A percentile compares a stretch with the other conserved stretches of the same genome.
phyloP scores from a whole-genome alignment of 2,329 filamentous ascomycete species.

The Diaporthe citriasiana region DNA sequence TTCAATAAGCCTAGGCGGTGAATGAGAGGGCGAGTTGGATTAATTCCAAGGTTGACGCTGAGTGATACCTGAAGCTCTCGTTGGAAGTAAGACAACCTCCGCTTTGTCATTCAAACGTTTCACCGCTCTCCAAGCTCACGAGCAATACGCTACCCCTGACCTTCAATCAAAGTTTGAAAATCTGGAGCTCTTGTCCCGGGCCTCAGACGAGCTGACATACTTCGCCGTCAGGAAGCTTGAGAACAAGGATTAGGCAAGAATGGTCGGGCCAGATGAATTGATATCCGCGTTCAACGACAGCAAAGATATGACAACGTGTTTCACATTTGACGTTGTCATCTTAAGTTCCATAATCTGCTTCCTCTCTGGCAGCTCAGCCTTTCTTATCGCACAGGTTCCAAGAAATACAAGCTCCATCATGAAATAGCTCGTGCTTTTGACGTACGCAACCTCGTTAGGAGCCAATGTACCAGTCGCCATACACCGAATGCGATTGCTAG shows the following conservation, averaged over 20 bases:
- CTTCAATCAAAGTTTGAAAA: not conserved
- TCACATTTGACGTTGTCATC: not conserved
- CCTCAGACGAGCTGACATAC: not conserved
- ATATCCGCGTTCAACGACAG: not conserved
- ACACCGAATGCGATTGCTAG: not conserved
- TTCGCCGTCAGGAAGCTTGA: too few species aligned
- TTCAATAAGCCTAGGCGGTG: not conserved
- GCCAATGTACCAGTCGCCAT: not conserved
- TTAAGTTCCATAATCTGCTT: not conserved
- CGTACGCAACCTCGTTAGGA: not conserved
- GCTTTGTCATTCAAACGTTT: slow-evolving; percentile 5
- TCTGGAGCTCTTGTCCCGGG: too few species aligned
- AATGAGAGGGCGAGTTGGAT: not conserved
- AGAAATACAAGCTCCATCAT: slow-evolving; percentile 14
- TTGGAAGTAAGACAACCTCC: not conserved
- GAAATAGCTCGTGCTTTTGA: not conserved
- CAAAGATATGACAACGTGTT: accelerated
- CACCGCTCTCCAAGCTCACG: too few species aligned
- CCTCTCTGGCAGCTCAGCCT: slow-evolving; percentile 1
- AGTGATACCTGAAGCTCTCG: not conserved
- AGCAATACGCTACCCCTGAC: not conserved
- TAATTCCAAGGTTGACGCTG: not conserved
- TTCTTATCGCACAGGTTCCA: slow-evolving; percentile 1
- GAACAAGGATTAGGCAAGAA: not conserved
- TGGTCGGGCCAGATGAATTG: not conserved